Percentiles rank a stretch among this genome's conserved stretches.
These are phyloP conservation scores for Rhinocladiella mackenziei DNA, from an alignment of 2,329 filamentous ascomycete genomes.

Conservation along the genomic window DNA sequence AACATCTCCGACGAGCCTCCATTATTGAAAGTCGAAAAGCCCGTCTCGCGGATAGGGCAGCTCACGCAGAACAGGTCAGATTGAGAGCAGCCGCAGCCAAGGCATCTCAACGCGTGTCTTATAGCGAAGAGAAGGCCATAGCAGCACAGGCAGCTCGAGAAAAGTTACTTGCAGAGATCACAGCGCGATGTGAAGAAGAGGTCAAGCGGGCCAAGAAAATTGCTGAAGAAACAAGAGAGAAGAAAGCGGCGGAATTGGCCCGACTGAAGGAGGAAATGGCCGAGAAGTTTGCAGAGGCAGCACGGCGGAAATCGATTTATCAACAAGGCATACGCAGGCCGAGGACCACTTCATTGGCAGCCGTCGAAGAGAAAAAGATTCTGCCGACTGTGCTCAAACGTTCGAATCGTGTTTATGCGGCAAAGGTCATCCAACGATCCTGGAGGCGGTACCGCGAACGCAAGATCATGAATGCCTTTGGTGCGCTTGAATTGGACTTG, in stretches of 20 bases:
- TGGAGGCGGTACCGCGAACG: constrained; percentile 53
- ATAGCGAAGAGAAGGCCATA: constrained; percentile 59
- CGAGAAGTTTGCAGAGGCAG: constrained; percentile 61
- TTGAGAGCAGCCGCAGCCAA: constrained; percentile 60
- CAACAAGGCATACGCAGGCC: constrained; percentile 48
- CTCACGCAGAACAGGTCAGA: constrained; percentile 63
- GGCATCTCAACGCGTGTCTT: constrained; percentile 52
- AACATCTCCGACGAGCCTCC: constrained; percentile 61
- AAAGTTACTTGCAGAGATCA: constrained; percentile 60
- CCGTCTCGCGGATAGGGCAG: constrained; percentile 59
- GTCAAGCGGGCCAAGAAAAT: constrained; percentile 63
- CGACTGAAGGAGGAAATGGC: constrained; percentile 59
- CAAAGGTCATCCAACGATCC: constrained; percentile 54
- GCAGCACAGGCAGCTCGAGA: constrained; percentile 62
- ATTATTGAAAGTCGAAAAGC: constrained; percentile 63
- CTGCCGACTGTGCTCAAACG: constrained; percentile 34
- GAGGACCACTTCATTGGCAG: constrained; percentile 50
- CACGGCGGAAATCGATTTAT: constrained; percentile 51
- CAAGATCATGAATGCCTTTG: constrained; percentile 49
- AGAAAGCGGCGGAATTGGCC: constrained; percentile 59
- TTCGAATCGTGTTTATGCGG: constrained; percentile 52
- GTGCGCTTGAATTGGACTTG: constrained; percentile 50
- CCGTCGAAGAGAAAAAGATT: constrained; percentile 43
- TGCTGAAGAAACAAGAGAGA: constrained; percentile 62
- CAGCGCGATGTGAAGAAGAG: constrained; percentile 63